Evolutionary conservation across 2,329 filamentous ascomycete species (phyloP).

Genomic region (Cordyceps javanica): DNA sequence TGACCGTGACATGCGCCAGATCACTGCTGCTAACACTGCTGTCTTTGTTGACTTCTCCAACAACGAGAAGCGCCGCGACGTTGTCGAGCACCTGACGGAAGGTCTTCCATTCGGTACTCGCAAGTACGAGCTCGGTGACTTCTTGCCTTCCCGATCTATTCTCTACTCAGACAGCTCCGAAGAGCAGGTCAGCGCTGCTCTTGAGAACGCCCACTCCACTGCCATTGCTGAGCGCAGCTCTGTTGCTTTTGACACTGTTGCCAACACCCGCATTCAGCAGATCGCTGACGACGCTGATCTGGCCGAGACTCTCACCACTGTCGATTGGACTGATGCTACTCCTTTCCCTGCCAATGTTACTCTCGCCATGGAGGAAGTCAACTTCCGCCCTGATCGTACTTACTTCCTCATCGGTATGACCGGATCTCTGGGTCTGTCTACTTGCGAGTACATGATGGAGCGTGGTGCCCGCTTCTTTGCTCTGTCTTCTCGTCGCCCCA

Average conservation of each 20-base stretch:
- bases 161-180: slow-evolving; percentile 10
- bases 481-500: slow-evolving; percentile 10
- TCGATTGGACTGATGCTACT: slow-evolving; percentile 11
- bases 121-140: slow-evolving; percentile 10
- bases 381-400: slow-evolving; percentile 10
- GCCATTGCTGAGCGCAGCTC: slow-evolving; percentile 3
- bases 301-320: slow-evolving; percentile 11
- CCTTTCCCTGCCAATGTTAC: slow-evolving; percentile 11
- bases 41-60: slow-evolving; percentile 11
- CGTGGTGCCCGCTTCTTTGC: slow-evolving; percentile 11
- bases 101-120: slow-evolving; percentile 12
- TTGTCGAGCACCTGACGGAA: slow-evolving; percentile 8
- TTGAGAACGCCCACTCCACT: slow-evolving; percentile 1
- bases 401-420: slow-evolving; percentile 14
- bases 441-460: slow-evolving; percentile 12
- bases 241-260: slow-evolving; percentile 10
- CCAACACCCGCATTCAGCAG: slow-evolving; percentile 11
- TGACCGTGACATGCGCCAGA: slow-evolving; percentile 10
- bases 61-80: slow-evolving; percentile 9
- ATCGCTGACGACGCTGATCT: slow-evolving; percentile 5
- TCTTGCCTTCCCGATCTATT: slow-evolving; percentile 9
- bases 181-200: slow-evolving; percentile 8
- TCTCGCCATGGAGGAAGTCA: slow-evolving; percentile 11
- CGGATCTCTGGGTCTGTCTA: slow-evolving; percentile 11
- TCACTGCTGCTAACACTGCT: slow-evolving; percentile 9